phyloP scores from a whole-genome alignment of 768 basidiomycete species.

The Podaxis pistillaris region DNA sequence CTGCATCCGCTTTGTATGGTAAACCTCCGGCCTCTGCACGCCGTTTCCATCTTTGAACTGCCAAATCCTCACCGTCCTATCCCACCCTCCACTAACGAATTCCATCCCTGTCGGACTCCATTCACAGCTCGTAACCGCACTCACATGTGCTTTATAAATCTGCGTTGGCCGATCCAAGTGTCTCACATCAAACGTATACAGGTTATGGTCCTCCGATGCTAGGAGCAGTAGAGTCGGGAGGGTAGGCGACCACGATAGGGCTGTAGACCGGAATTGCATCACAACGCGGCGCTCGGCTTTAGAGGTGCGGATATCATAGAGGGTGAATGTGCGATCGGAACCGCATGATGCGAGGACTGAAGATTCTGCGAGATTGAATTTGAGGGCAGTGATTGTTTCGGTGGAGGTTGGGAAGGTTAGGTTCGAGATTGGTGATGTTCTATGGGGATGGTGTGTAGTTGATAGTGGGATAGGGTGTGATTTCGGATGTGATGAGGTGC shows the following conservation, averaged over 20 bases:
- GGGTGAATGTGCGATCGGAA: slow-evolving; percentile 90
- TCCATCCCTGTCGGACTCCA: slow-evolving; percentile 97
- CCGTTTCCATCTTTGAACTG: slow-evolving; percentile 18
- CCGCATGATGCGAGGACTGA: slow-evolving; percentile 95
- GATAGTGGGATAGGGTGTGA: slow-evolving; percentile 1
- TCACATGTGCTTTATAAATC: slow-evolving; percentile 97
- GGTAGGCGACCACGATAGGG: slow-evolving; percentile 93
- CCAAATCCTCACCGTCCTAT: slow-evolving; percentile 93
- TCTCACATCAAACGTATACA: slow-evolving; percentile 97
- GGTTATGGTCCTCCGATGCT: slow-evolving; percentile 98
- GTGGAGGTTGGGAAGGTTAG: slow-evolving; percentile 83
- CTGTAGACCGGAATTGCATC: slow-evolving; percentile 93
- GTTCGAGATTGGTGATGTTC: slow-evolving; percentile 83
- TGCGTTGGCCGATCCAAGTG: slow-evolving; percentile 79
- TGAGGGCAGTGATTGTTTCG: slow-evolving; percentile 85
- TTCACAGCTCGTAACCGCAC: slow-evolving; percentile 94
- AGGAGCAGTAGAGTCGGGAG: slow-evolving; percentile 89
- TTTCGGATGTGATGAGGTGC: not conserved
- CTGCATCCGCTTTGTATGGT: slow-evolving; percentile 99
- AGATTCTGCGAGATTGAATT: slow-evolving; percentile 92
- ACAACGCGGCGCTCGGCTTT: slow-evolving; percentile 91
- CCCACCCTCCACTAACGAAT: slow-evolving; percentile 97
- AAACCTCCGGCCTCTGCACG: slow-evolving; percentile 65
- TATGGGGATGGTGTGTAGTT: slow-evolving; percentile 23
- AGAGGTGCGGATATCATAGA: slow-evolving; percentile 96